Evolutionary conservation across 805 yeast species (phyloP).

Genomic region (Myxozyma melibiosi): DNA sequence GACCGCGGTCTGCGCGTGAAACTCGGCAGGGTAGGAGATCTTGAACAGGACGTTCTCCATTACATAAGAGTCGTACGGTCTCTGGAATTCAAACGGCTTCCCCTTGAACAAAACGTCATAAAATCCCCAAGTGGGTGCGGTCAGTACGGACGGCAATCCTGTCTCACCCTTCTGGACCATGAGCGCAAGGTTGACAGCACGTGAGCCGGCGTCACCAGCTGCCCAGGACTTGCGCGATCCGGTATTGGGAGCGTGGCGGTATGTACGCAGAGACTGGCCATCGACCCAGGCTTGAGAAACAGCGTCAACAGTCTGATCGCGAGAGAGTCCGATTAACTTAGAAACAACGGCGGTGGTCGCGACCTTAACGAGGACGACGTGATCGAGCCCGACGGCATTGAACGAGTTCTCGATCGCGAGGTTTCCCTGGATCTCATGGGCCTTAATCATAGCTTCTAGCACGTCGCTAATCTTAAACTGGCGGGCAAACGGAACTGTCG

Average conservation of each 20-base stretch:
- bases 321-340: conserved; percentile 53
- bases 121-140: conserved; percentile 65
- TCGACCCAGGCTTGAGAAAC: conserved; percentile 63
- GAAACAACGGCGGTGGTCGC: conserved; percentile 65
- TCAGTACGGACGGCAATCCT: conserved; percentile 60
- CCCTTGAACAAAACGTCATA: conserved; percentile 63
- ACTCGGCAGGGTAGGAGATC: conserved; percentile 66
- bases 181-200: conserved; percentile 60
- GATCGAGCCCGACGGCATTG: conserved; percentile 62
- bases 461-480: conserved; percentile 54
- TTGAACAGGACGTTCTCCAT: conserved; percentile 66
- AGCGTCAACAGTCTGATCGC: conserved; percentile 58
- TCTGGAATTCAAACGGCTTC: conserved; percentile 55
- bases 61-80: conserved; percentile 58
- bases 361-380: conserved; percentile 59
- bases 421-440: conserved; percentile 65
- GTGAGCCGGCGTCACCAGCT: conserved; percentile 63
- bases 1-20: conserved; percentile 65
- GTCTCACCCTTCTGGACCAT: conserved; percentile 56
- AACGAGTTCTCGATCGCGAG: conserved; percentile 62
- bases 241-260: conserved; percentile 66
- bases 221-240: conserved; percentile 69
- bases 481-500: conserved; percentile 43
- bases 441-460: conserved; percentile 60
- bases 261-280: conserved; percentile 61